Conservation (phyloP, 2,329 filamentous ascomycete genomes). For the Colletotrichum aenigma region DNA sequence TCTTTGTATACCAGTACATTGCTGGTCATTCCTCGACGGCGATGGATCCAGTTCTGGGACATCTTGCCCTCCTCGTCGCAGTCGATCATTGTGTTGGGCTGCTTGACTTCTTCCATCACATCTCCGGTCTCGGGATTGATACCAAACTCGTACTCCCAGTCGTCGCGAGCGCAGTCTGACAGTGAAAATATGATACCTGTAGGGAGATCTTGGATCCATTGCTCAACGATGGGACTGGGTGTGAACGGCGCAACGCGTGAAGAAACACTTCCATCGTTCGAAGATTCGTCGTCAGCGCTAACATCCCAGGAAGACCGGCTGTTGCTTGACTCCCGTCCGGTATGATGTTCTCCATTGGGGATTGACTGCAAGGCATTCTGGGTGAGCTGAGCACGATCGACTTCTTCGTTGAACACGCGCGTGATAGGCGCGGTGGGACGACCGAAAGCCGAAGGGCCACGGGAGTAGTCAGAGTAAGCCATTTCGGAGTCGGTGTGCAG, state of each 20-base stretch:
- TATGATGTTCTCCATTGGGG: neutral
- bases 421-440: neutral
- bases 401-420: neutral
- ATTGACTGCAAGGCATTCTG: neutral
- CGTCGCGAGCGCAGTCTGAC: neutral
- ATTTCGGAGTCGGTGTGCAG: neutral
- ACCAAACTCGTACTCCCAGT: constrained; percentile 25
- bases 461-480: neutral
- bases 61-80: constrained; percentile 6
- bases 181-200: neutral
- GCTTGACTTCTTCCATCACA: constrained; percentile 34
- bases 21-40: constrained; percentile 25
- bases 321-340: neutral
- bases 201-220: neutral
- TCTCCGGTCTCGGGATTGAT: constrained; percentile 40
- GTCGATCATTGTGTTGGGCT: constrained; percentile 32
- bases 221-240: neutral
- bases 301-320: constrained; percentile 11
- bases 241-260: neutral
- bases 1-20: constrained; percentile 15
- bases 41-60: constrained; percentile 11
- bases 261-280: neutral
- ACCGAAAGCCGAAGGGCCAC: neutral
- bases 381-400: neutral
- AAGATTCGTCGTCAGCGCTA: neutral